phyloP scores from a whole-genome alignment of 2,329 filamentous ascomycete genomes.

The Scedosporium dehoogii region DNA sequence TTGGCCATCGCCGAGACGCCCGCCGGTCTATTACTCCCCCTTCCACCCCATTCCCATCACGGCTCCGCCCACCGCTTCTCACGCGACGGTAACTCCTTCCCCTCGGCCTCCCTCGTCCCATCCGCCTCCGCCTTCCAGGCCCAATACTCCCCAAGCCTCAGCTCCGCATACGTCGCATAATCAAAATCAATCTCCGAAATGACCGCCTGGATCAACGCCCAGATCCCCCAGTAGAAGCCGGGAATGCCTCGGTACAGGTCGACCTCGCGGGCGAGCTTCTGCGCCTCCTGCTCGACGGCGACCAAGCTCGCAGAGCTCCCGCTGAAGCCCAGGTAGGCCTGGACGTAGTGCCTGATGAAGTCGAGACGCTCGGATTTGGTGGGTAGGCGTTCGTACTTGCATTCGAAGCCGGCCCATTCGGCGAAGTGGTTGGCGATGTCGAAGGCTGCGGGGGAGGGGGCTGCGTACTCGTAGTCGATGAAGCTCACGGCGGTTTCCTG shows the following conservation, averaged over 20 bases:
- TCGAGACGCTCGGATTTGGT: conserved; percentile 64
- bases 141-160: conserved; percentile 82
- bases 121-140: conserved; percentile 73
- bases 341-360: conserved; percentile 78
- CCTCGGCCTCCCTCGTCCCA: conserved; percentile 42
- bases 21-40: neutral
- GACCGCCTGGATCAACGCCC: conserved; percentile 87
- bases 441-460: conserved; percentile 87
- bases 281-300: conserved; percentile 52
- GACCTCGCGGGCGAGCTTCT: conserved; percentile 67
- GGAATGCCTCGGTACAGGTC: conserved; percentile 82
- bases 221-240: conserved; percentile 87
- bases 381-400: conserved; percentile 77
- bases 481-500: conserved; percentile 53
- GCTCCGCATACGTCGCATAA: conserved; percentile 83
- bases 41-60: neutral
- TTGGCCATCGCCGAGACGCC: neutral
- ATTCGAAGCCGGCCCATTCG: conserved; percentile 96
- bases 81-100: conserved; percentile 58
- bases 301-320: conserved; percentile 14
- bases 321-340: conserved; percentile 54
- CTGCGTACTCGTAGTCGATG: conserved; percentile 98
- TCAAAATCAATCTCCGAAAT: conserved; percentile 97
- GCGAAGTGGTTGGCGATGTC: conserved; percentile 97
- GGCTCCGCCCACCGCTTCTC: conserved; percentile 69